Evolutionary conservation across 305 asterid genomes (phyloP).

Genomic region (Rubia peregrina): DNA sequence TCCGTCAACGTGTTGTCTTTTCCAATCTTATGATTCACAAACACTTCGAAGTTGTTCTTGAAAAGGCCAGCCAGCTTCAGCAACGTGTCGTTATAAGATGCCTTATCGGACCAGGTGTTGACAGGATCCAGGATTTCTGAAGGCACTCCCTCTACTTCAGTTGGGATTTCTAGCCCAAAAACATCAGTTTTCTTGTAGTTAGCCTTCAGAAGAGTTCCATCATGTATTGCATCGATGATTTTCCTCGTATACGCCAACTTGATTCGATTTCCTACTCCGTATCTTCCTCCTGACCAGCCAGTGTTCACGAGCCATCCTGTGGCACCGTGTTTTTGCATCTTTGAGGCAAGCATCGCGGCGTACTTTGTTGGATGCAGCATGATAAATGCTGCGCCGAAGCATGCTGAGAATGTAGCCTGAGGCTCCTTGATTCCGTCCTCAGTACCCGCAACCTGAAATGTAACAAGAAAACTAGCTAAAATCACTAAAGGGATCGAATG

Average conservation of each 20-base stretch:
- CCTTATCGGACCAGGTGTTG: conserved; percentile 71
- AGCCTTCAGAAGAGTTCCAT: conserved; percentile 54
- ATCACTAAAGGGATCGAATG: not conserved
- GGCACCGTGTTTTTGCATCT: conserved; percentile 83
- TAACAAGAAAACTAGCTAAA: not conserved
- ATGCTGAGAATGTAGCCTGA: conserved; percentile 87
- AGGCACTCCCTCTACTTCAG: conserved; percentile 73
- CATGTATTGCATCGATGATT: conserved; percentile 86
- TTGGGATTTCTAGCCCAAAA: conserved; percentile 79
- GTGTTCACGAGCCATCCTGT: conserved; percentile 96
- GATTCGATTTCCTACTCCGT: conserved; percentile 75
- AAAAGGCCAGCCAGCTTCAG: conserved; percentile 75
- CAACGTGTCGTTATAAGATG: conserved; percentile 56
- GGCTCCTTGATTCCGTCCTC: conserved; percentile 97
- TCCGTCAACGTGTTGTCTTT: conserved; percentile 51
- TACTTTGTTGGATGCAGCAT: conserved; percentile 93
- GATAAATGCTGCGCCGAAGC: conserved; percentile 97
- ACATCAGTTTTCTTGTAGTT: conserved; percentile 62
- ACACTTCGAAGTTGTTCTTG: conserved; percentile 76
- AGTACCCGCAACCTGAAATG: conserved; percentile 77
- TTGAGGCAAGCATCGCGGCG: conserved; percentile 84
- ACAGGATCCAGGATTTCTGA: conserved; percentile 77
- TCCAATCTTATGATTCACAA: conserved; percentile 62
- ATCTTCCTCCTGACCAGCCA: conserved; percentile 98
- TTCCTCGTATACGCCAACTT: conserved; percentile 84